These are phyloP conservation scores for Scutellaria barbata DNA, from an alignment of 257 asterid species.

Conservation along the genomic window DNA sequence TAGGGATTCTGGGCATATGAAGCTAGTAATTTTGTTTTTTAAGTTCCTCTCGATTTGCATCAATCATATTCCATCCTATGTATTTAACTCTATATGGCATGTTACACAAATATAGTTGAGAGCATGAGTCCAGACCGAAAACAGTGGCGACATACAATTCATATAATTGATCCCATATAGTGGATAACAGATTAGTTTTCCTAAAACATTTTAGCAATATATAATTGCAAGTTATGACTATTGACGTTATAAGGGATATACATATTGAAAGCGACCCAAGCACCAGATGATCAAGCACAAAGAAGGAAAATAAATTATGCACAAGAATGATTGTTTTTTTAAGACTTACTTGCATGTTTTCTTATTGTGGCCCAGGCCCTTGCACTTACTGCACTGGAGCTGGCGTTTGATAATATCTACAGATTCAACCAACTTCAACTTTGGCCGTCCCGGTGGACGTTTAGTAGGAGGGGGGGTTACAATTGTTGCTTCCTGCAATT, in stretches of 20 bases:
- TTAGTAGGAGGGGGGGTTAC: constrained; percentile 96
- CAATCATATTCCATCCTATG: too few relatives aligned
- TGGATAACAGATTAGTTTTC: too few relatives aligned
- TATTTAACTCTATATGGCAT: too few relatives aligned
- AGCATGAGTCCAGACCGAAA: too few relatives aligned
- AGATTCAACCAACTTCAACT: constrained; percentile 73
- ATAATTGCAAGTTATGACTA: background rate
- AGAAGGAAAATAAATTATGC: background rate
- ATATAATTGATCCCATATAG: too few relatives aligned
- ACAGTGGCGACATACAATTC: too few relatives aligned
- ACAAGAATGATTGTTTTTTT: background rate
- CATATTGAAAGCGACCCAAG: background rate
- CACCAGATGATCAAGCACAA: background rate
- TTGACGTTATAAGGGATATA: background rate
- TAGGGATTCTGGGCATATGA: background rate
- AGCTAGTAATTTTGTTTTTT: too few relatives aligned
- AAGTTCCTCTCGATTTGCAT: too few relatives aligned
- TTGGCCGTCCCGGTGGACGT: constrained; percentile 93
- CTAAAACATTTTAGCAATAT: background rate
- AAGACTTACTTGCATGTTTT: constrained; percentile 83
- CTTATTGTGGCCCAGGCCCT: constrained; percentile 97
- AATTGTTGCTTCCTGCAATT: constrained; percentile 54
- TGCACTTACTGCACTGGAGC: constrained; percentile 98
- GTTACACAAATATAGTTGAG: too few relatives aligned
- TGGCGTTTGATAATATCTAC: constrained; percentile 86